Evolutionary conservation across 805 yeast genomes (phyloP), one percentile per base, ranked within the genome.

Genomic region (Yamadazyma akitaensis): DNA sequence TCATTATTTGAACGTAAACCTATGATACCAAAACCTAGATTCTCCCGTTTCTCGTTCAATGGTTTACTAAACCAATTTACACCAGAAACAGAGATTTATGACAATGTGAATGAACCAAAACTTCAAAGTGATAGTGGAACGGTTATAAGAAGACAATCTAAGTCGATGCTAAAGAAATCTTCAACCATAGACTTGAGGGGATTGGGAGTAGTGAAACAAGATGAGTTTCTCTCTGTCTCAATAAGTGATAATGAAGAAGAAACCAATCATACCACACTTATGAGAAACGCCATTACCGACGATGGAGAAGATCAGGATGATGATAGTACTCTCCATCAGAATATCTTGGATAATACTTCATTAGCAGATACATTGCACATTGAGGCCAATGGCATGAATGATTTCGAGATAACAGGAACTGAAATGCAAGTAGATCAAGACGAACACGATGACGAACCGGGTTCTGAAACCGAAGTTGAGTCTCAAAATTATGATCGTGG

Each of bases 21-120:
- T 5, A 56, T 67, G 43, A 65, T 70, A 32, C 77, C 77, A 6
- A 72, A 72, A 43, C 76, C 76, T 10, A 55, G 71, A 31, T 72
- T 72, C 46, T 72, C 77, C 0, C 59, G 67, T 32, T 61, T 72
- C 43, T 70, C 77, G 0, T 68, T 72, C 54, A 69, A 70, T 42
- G 75, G 72, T 2, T 54, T 71, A 21, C 51, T 62, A 46, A 51
- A 56, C 43, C 50, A 51, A 21, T 47, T 53, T 30, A 51, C 51
- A 3, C 46, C 38, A 31, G 41, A 46, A 33, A 11, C 40, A 26
- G 48, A 37, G 34, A 46, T 46, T n/a, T 32, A 38, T 26, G 40
- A 33, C 33, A 30, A 45, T 46, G 40, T 37, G 18, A 33, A 14
- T 14, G 19, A 33, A 17, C 19, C 37, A 16, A 30, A 19, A 17